A percentile compares a stretch with the other conserved stretches of the same genome.
Evolutionary conservation across 371 early-diverging fungal species (phyloP).

Genomic region (Fennellomyces sp.): DNA sequence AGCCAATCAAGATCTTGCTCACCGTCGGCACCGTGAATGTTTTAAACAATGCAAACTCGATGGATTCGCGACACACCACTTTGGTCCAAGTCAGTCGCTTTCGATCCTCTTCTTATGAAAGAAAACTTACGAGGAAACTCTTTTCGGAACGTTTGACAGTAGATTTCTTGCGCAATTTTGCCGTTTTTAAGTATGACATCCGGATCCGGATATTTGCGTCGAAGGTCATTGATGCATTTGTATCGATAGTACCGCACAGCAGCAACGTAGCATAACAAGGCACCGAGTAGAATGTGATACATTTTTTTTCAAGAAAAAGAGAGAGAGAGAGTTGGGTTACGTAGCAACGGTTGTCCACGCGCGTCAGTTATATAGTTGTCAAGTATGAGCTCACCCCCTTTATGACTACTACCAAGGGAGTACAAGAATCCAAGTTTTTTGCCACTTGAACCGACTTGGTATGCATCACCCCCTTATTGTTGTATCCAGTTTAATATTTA

Average conservation of each 20-base stretch:
- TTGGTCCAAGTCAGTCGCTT: not conserved
- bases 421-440: slow-evolving; percentile 3
- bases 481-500: no score
- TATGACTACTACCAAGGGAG: not conserved
- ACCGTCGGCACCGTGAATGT: slow-evolving; percentile 55
- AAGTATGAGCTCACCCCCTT: no score
- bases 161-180: slow-evolving; percentile 43
- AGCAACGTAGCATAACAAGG: slow-evolving; percentile 25
- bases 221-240: slow-evolving; percentile 27
- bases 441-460: not conserved
- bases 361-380: not conserved
- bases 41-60: slow-evolving; percentile 55
- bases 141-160: slow-evolving; percentile 27
- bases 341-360: not conserved
- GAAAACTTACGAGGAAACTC: slow-evolving; percentile 46
- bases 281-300: not conserved
- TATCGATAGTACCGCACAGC: slow-evolving; percentile 44
- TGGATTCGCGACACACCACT: slow-evolving; percentile 27
- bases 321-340: not conserved
- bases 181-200: slow-evolving; percentile 35
- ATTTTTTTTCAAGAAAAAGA: not conserved
- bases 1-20: slow-evolving; percentile 46
- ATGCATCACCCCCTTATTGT: no score
- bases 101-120: not conserved
- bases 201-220: slow-evolving; percentile 51